Conservation (phyloP, 225 moss, liverwort and hornwort species). For the Thuidium tamariscinum region DNA sequence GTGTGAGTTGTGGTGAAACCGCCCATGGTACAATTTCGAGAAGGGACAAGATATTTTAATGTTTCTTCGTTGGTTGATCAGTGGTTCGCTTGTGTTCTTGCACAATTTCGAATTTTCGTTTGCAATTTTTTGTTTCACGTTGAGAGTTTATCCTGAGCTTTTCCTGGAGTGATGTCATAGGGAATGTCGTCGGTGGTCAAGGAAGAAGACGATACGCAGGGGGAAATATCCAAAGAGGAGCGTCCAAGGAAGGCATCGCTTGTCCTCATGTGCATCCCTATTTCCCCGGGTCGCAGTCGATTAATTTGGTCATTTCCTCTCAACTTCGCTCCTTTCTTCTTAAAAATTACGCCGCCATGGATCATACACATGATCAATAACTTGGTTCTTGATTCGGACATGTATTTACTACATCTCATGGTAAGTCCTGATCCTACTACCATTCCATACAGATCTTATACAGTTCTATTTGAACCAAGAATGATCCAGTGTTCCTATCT, state of each 20-base stretch:
- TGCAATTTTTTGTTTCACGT: neutral
- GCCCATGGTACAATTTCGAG: neutral
- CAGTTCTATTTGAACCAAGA: neutral
- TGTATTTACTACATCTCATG: constrained; percentile 46
- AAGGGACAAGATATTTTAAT: neutral
- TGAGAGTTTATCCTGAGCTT: neutral
- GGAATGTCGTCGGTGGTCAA: too few species aligned
- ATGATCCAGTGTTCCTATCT: neutral
- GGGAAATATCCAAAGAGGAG: neutral
- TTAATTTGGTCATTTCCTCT: constrained; percentile 56
- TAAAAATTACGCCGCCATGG: constrained; percentile 32
- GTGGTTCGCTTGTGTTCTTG: neutral
- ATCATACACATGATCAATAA: constrained; percentile 39
- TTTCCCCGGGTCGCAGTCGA: constrained; percentile 45
- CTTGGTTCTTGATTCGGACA: constrained; percentile 54
- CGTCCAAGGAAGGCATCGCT: constrained; percentile 3
- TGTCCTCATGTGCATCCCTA: constrained; percentile 41
- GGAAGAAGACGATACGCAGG: neutral
- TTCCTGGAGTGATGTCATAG: neutral
- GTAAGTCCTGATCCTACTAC: constrained; percentile 26
- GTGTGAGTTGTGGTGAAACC: neutral
- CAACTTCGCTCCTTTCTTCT: constrained; percentile 25
- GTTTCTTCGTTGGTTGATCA: neutral
- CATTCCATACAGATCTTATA: neutral
- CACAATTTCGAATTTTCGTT: neutral